phyloP scores from a whole-genome alignment of 192 early-diverging fungal genomes.

The Chytriomyces confervae region DNA sequence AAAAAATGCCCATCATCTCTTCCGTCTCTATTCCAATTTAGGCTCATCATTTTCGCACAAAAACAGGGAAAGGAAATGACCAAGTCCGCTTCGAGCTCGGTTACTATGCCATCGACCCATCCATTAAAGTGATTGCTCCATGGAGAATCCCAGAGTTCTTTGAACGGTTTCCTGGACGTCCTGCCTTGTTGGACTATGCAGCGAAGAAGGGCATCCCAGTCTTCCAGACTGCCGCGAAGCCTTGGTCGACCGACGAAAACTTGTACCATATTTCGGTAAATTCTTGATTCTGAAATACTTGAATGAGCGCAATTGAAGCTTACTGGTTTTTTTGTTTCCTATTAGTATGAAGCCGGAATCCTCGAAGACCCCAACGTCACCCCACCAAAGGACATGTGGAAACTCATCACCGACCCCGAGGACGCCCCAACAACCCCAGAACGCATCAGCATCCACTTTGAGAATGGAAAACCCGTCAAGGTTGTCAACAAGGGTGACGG shows the following conservation, averaged over 20 bases:
- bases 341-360: slow-evolving; percentile 90
- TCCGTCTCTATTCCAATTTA: too few relatives aligned
- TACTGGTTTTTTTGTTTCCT: background rate
- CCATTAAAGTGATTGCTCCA: slow-evolving; percentile 96
- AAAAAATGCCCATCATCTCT: background rate
- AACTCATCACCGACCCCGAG: slow-evolving; percentile 95
- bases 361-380: slow-evolving; percentile 95
- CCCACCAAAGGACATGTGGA: slow-evolving; percentile 99
- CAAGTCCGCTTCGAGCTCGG: slow-evolving; percentile 99
- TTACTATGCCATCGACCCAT: slow-evolving; percentile 94
- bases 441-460: slow-evolving; percentile 90
- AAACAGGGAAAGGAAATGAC: slow-evolving; percentile 95
- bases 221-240: slow-evolving; percentile 93
- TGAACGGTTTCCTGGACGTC: slow-evolving; percentile 91
- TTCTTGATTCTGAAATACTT: background rate
- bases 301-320: background rate
- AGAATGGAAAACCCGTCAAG: slow-evolving; percentile 85
- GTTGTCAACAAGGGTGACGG: slow-evolving; percentile 83
- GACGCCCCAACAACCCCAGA: slow-evolving; percentile 96
- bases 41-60: too few relatives aligned
- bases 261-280: slow-evolving; percentile 91
- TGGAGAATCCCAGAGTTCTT: slow-evolving; percentile 97
- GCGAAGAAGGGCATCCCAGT: slow-evolving; percentile 90
- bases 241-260: slow-evolving; percentile 99
- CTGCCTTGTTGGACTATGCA: slow-evolving; percentile 90